Conservation (phyloP, 2,329 filamentous ascomycete genomes). For the Escovopsis sp. region DNA sequence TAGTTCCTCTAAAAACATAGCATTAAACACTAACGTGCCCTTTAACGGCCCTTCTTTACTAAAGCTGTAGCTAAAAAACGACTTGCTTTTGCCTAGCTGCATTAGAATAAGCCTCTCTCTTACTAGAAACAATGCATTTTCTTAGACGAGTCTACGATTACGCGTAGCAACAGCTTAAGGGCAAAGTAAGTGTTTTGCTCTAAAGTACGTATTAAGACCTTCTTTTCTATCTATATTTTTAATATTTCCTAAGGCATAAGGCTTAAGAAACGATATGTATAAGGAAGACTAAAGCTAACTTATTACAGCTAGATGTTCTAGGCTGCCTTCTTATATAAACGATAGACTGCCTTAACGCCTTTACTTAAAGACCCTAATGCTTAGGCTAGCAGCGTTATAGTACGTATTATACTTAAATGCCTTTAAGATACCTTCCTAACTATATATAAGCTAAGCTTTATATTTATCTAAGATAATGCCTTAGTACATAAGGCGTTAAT, state of each 20-base stretch:
- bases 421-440: conserved; percentile 4
- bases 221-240: not conserved
- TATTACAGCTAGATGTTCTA: conserved; percentile 5
- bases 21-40: conserved; percentile 3
- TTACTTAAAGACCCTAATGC: conserved; percentile 3
- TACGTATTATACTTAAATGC: conserved; percentile 2
- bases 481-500: conserved; percentile 1
- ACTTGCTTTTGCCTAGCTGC: conserved; percentile 1
- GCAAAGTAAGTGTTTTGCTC: not conserved
- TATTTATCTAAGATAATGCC: conserved; percentile 6
- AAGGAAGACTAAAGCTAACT: conserved; percentile 3
- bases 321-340: not conserved
- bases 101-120: not conserved
- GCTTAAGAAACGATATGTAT: not conserved
- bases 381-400: conserved; percentile 2
- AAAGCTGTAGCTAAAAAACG: not conserved
- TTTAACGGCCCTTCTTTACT: conserved; percentile 1
- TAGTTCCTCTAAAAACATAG: conserved; percentile 3
- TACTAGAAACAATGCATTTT: conserved; percentile 3
- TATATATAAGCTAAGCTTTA: conserved; percentile 4
- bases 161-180: not conserved
- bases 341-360: not conserved
- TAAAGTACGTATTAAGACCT: not conserved
- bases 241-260: conserved; percentile 1
- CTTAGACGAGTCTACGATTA: conserved; percentile 1